Base-by-base conservation (phyloP, 129 eudicot species). In the Heracleum sosnowskyi region DNA sequence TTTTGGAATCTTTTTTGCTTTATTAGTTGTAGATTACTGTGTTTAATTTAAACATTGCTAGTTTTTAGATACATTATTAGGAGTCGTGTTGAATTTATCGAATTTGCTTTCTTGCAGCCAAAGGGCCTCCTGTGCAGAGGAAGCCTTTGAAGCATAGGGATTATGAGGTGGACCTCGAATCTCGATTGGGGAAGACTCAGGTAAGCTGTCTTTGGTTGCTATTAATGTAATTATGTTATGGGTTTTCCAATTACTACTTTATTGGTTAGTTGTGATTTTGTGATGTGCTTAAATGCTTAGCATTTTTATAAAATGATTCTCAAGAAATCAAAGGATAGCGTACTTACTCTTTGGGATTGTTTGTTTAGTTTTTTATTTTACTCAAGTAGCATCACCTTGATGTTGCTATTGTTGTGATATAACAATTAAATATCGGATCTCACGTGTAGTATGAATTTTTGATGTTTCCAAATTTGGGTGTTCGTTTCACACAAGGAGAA, bases 131-230 rank as follows among this genome's bases (percentile, higher is more conserved):
- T 5, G 97, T 93, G 80, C 98, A 91, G 83, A 84, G 98, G 85
- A 91, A 93, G 72, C 97, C 98, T n/a, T 85, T 93, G 88, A 93
- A 93, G 85, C 98, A 91, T 55, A 91, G 98, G 80, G 98, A 93
- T 84, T 93, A 87, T 89, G 97, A 93, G 82, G 99, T 95, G 76
- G 97, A 95, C 82, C 97, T 95, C 28, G 92, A 90, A 84, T 91
- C 99, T 45, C 94, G 99, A 13, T 83, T 95, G 86, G 99, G 99
- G 47, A 95, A 95, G 87, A 95, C 99, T 76, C 99, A 95, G 97
- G 99, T 92, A 77, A 34, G 84, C 72, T 63, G 37, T 44, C 35
- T 78, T 28, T 57, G 3, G 4, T 37, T 16, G 29, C 46, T 64
- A 35, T 49, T 46, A 20, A 11, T 72, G 22, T 0, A 29, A 42